These are phyloP conservation scores for Colletotrichum cereale DNA, from an alignment of 2,329 filamentous ascomycete species.

Conservation along the genomic window DNA sequence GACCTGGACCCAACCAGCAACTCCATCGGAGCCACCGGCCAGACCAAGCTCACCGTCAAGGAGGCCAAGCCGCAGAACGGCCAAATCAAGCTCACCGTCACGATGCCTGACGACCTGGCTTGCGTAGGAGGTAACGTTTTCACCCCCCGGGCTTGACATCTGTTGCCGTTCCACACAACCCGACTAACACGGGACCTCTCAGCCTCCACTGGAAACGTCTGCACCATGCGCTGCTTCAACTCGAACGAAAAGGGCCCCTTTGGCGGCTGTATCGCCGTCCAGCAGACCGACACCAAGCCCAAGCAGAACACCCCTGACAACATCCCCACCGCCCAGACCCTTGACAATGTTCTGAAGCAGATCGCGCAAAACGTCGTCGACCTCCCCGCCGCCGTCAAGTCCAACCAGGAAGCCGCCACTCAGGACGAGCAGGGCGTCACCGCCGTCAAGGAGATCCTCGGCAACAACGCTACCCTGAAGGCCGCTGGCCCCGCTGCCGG, in stretches of 20 bases:
- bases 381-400: constrained; percentile 55
- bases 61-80: constrained; percentile 68
- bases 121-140: constrained; percentile 61
- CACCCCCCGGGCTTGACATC: not conserved
- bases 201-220: constrained; percentile 69
- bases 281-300: constrained; percentile 62
- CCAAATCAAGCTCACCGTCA: constrained; percentile 68
- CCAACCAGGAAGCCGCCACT: constrained; percentile 55
- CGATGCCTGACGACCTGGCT: constrained; percentile 62
- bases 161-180: not conserved
- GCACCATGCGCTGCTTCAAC: constrained; percentile 71
- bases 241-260: constrained; percentile 68
- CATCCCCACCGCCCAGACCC: constrained; percentile 60
- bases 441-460: constrained; percentile 55
- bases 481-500: constrained; percentile 46
- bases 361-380: constrained; percentile 65
- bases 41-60: constrained; percentile 61
- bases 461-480: constrained; percentile 48
- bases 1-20: constrained; percentile 65
- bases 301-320: constrained; percentile 58
- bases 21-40: constrained; percentile 57
- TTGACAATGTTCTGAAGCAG: constrained; percentile 61
- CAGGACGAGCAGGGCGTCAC: constrained; percentile 50
- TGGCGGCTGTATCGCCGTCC: constrained; percentile 69
- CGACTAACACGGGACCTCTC: constrained; percentile 15